Evolutionary conservation across 176 grass and related monocot genomes (phyloP).

Genomic region (Aechmea fasciata): DNA sequence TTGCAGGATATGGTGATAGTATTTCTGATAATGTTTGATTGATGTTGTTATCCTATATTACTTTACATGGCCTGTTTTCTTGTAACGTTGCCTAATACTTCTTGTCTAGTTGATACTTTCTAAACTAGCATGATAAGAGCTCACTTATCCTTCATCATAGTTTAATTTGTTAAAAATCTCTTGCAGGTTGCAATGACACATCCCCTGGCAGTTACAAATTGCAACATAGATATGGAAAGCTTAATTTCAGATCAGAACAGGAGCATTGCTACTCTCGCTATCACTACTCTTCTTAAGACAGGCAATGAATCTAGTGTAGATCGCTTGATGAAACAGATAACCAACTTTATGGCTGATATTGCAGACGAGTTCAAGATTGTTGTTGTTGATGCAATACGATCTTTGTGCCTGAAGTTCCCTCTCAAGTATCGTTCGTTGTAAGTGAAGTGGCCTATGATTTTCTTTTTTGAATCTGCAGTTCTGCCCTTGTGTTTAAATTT

Average conservation of each 20-base stretch:
- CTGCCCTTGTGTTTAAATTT: not conserved
- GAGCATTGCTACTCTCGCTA: conserved; percentile 96
- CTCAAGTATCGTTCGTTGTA: conserved; percentile 98
- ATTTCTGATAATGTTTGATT: not conserved
- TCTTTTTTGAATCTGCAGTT: not conserved
- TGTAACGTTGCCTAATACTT: no score
- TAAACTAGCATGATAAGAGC: no score
- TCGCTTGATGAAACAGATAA: conserved; percentile 99
- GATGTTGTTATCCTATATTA: no score
- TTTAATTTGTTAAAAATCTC: not conserved
- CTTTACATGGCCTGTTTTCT: no score
- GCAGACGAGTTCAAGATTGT: conserved; percentile 99
- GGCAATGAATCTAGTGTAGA: conserved; percentile 99
- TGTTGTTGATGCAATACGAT: conserved; percentile 96
- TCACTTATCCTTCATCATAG: no score
- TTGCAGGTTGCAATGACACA: conserved; percentile 86
- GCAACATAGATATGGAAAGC: conserved; percentile 99
- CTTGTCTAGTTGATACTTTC: no score
- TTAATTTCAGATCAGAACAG: conserved; percentile 97
- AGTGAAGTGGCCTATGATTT: conserved; percentile 13
- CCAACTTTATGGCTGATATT: conserved; percentile 97
- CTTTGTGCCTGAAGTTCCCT: conserved; percentile 94
- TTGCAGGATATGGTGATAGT: not conserved
- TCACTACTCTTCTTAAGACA: conserved; percentile 91
- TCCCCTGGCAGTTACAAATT: conserved; percentile 95